Evolutionary conservation across 2,329 filamentous ascomycete genomes (phyloP), one percentile per base, ranked within the genome.

Genomic region (Domatiomyces catenatus): DNA sequence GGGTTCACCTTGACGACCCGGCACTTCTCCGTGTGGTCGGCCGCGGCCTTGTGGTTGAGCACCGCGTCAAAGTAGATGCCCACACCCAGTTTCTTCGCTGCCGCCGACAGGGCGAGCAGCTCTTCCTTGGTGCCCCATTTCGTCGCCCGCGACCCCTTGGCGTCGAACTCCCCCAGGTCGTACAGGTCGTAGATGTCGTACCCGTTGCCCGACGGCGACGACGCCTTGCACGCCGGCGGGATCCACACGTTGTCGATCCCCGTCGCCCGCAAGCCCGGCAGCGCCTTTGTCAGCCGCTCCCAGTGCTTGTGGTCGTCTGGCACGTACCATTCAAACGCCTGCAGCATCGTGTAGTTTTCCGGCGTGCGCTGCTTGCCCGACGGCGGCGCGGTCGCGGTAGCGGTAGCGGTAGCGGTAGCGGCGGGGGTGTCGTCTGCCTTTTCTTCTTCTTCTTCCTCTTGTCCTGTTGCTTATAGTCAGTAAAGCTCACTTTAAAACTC

Each of bases 321-420:
- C 2, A 76, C 71, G 60, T 83, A 78, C 80, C 79, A 83, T 65
- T 83, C 80, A 60, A 81, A 83, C 20, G 69, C 74, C 62, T 82
- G 79, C 55, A 83, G 72, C 64, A 83, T 74, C 43, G 55, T 56
- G 47, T 26, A 52, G 49, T 59, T 59, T 43, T 57, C 58, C 3
- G 58, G 46, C n/a, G 57, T 58, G 10, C 46, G 48, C 42, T 54
- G 32, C 8, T 48, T 50, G 8, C 43, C 44, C 32, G 15, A 8
- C 5, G 32, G 32, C 10, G 32, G 32, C 5, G 32, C 3, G 6
- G 22, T n/a, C n/a, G n/a, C n/a, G n/a, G n/a, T n/a, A n/a, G n/a
- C n/a, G n/a, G n/a, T n/a, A n/a, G n/a, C n/a, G n/a, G n/a, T n/a
- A n/a, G n/a, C n/a, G n/a, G n/a, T n/a, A n/a, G n/a, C n/a, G n/a